Base-by-base conservation (phyloP, 331 rosid species). In the Stylosanthes scabra region DNA sequence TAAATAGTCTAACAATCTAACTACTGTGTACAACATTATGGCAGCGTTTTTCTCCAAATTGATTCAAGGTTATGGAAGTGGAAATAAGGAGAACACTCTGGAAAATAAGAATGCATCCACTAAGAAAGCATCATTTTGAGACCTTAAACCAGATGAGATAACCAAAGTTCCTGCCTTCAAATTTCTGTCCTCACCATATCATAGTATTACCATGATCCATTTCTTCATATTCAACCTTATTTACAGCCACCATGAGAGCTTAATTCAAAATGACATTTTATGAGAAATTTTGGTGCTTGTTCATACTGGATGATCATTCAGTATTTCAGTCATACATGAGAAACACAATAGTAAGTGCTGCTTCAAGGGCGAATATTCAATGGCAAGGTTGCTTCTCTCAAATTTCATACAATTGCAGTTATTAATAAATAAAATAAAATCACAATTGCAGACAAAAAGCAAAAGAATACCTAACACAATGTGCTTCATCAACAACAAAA, bases 401-500 rank as follows among this genome's bases (percentile, higher is more conserved):
- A 69, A 55, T 66, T 59, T 27, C 66, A 47, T 51, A 76, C 54
- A 73, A 52, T 31, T 67, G 31, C 40, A 66, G 63, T 49, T 57
- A 65, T 50, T 68, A 70, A 62, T 55, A 41, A 50, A 79, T 2
- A 52, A 52, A 60, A 45, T 31, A 57, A 25, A 72, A 29, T 28
- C 34, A 59, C 61, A 13, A 37, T 11, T 59, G 69, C 66, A 75
- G 29, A 68, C 61, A 63, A 54, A 78, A 60, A 81, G 72, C 79
- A 62, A 47, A 63, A 41, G 34, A 80, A 58, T 88, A 91, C 99
- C 99, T 94, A 45, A 94, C 99, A 63, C 99, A 94, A 74, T 94
- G 99, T 12, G 99, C 97, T 85, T 94, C 97, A 58, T 91, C 99
- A 75, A 94, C 89, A 77, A 94, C 87, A 86, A 91, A 94, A 71